Evolutionary conservation across 352 stramenopile species (phyloP), one percentile per base, ranked within the genome.

Genomic region (Pythium chondricola): DNA sequence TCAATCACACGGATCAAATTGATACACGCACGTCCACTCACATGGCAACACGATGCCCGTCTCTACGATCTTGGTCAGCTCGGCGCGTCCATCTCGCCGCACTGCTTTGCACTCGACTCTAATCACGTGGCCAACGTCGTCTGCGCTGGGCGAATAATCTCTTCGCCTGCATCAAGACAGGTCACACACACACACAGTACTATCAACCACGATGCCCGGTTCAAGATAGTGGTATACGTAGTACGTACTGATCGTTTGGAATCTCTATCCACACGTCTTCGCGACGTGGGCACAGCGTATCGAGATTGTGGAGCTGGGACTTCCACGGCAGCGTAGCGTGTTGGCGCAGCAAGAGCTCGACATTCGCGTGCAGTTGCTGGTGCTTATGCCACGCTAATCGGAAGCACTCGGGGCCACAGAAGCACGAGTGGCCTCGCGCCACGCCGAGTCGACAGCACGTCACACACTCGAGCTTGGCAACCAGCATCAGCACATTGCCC

Each of bases 41-140:
- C 83, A 93, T 42, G 83, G 83, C 32, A 94, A 58, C 16, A 94
- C 83, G 50, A 94, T 91, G 35, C 80, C 78, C 21, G 83, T 94
- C 30, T 94, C 83, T 10, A 86, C 75, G 17, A 61, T 76, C 70
- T 92, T 92, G 37, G 70, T 85, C 6, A 87, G 51, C 36, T 82
- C 68, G 8, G 58, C 52, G 21, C 57, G 65, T n/a, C 68, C 69
- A 25, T 70, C 63, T n/a, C 62, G 63, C 46, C 78, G 83, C 24
- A 68, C 75, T 17, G 75, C 78, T 43, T 71, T 69, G 63, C 83
- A 92, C 51, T 89, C 78, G 40, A 94, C 83, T 48, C 78, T 74
- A 41, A 94, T 73, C 9, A 94, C 71, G 42, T 91, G 69, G 17
- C 83, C 83, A 10, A 93, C 73, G 37, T 93, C 83, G 4, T 68